These are phyloP conservation scores for Fusarium domesticum DNA, from an alignment of 2,329 filamentous ascomycete genomes.

Conservation along the genomic window DNA sequence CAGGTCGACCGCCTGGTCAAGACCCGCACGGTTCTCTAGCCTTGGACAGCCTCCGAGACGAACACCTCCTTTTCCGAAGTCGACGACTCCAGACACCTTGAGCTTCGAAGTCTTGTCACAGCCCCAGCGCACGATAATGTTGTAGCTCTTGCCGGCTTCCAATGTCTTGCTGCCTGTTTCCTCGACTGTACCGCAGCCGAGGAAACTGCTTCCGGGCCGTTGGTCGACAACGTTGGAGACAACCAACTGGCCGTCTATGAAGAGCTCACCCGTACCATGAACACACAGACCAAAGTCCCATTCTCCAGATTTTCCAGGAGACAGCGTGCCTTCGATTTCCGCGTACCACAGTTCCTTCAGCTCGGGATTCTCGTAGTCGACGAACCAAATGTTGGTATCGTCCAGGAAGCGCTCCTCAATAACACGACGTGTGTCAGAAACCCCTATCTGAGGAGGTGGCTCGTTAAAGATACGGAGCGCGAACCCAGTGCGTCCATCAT, in stretches of 20 bases:
- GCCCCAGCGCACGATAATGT: conserved; percentile 13
- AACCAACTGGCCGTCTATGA: conserved; percentile 32
- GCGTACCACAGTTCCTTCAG: conserved; percentile 24
- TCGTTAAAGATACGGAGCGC: conserved; percentile 29
- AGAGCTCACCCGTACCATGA: conserved; percentile 34
- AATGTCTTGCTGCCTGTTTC: conserved; percentile 22
- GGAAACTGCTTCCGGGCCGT: conserved; percentile 34
- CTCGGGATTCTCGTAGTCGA: conserved; percentile 27
- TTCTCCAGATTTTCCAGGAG: conserved; percentile 18
- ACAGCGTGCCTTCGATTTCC: conserved; percentile 22
- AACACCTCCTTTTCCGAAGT: conserved; percentile 18
- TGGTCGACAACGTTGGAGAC: conserved; percentile 31
- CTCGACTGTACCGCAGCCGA: conserved; percentile 35
- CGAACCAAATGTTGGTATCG: conserved; percentile 25
- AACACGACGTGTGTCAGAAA: background rate
- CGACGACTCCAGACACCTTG: conserved; percentile 10
- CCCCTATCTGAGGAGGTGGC: conserved; percentile 1
- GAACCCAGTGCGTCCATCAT: conserved; percentile 22
- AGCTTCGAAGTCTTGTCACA: conserved; percentile 11
- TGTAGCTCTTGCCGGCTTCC: conserved; percentile 12
- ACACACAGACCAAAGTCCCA: conserved; percentile 35
- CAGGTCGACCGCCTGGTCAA: conserved; percentile 1
- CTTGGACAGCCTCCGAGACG: conserved; percentile 15
- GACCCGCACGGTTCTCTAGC: conserved; percentile 5
- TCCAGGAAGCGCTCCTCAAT: conserved; percentile 25